Base-by-base conservation (phyloP, 2,329 filamentous ascomycete species). In the Epichloe sibirici region DNA sequence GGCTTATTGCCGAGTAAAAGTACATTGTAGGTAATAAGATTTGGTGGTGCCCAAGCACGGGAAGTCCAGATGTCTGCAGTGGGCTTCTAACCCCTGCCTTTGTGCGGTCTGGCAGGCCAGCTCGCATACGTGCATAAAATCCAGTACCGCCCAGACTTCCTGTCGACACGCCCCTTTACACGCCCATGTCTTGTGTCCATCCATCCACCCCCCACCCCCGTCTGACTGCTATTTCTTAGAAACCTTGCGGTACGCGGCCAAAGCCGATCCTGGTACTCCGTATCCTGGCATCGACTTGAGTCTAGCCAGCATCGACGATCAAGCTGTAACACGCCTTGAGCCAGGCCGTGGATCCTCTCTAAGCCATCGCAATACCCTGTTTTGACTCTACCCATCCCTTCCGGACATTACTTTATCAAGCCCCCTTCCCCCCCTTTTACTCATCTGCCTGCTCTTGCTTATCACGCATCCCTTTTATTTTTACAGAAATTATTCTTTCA, bases 221-320 rank as follows among this genome's bases (percentile, higher is more conserved):
- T 48, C 44, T 31, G 46, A 49, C 51, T 49, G 47, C 51, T 28
- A 37, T 40, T 55, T 21, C 49, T 51, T 34, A 31, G 38, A 12
- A 13, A 35, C 49, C 44, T 45, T 51, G 45, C 28, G 46, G 46
- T 35, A 48, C 55, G 48, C 55, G 53, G 55, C 55, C 55, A 48
- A 53, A 57, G 53, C 55, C 55, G 55, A 57, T 57, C 55, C 48
- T 51, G 31, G 47, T 45, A 4, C 31, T 31, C 31, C 31, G 28
- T 31, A 40, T 38, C 25, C 40, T 49, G 45, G 39, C 45, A 25
- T 42, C 12, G 15, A n/a, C 17, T 42, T 11, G 17, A 49, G 31
- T 12, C 43, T 23, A 44, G 50, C 47, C 53, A 48, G 45, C 48
- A 55, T 55, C 53, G 53, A 48, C 51, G 53, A 55, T 55, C 45